These are phyloP conservation scores for Bisporella sp. DNA, from an alignment of 2,329 filamentous ascomycete species.

Conservation along the genomic window DNA sequence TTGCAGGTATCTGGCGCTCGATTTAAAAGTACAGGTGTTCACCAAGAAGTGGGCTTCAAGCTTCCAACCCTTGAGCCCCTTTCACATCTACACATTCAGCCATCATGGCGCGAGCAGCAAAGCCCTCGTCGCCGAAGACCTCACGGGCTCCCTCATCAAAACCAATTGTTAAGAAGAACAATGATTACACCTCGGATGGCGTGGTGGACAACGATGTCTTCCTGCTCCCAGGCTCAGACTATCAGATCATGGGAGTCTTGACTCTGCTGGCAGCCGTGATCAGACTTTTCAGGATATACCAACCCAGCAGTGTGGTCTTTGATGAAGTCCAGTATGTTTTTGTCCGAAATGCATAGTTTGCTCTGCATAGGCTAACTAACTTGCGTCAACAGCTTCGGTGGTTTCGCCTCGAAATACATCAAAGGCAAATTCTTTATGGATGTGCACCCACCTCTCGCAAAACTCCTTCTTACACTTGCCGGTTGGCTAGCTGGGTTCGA, in stretches of 20 bases:
- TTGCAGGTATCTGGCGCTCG: constrained; percentile 6
- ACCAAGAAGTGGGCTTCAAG: constrained; percentile 14
- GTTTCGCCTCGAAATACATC: constrained; percentile 98
- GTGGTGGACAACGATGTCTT: constrained; percentile 90
- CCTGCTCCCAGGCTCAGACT: constrained; percentile 76
- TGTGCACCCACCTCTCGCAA: constrained; percentile 95
- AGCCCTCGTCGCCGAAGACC: constrained; percentile 14
- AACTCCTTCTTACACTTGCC: constrained; percentile 90
- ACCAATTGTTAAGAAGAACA: constrained; percentile 17
- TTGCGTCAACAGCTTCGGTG: constrained; percentile 66
- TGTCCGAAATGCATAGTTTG: neutral
- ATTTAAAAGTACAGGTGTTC: constrained; percentile 6
- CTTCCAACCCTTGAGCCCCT: constrained; percentile 14
- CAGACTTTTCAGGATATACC: constrained; percentile 90
- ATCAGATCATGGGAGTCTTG: constrained; percentile 65
- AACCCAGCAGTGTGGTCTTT: constrained; percentile 93
- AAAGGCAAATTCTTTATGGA: constrained; percentile 99
- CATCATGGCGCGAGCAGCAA: constrained; percentile 21
- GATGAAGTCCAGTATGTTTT: constrained; percentile 94
- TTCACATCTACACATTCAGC: constrained; percentile 1
- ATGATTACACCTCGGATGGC: constrained; percentile 68
- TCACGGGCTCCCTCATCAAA: constrained; percentile 10
- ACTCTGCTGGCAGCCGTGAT: constrained; percentile 73
- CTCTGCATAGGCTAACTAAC: constrained; percentile 11
- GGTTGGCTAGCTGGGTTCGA: constrained; percentile 94